Conservation (phyloP, 2,329 filamentous ascomycete species). For the Pseudopithomyces chartarum region DNA sequence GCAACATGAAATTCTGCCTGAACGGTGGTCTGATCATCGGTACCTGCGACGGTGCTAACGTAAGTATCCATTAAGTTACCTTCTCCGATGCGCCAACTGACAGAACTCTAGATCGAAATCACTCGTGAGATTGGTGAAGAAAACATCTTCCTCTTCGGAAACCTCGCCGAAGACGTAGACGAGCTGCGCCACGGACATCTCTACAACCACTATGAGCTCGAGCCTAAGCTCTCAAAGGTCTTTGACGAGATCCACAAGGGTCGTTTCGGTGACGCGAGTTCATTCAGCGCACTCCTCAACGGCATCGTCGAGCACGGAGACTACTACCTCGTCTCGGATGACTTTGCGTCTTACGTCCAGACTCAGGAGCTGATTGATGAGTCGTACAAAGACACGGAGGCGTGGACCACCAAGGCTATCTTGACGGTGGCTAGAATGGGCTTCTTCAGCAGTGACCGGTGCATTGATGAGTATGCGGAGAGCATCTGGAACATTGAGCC, state of each 20-base stretch:
- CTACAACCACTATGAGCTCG: conserved; percentile 79
- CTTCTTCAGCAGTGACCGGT: conserved; percentile 94
- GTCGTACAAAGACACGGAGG: conserved; percentile 88
- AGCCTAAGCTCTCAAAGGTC: conserved; percentile 76
- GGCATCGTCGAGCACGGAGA: conserved; percentile 92
- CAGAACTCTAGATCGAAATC: conserved; percentile 77
- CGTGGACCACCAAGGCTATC: conserved; percentile 91
- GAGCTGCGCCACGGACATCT: conserved; percentile 90
- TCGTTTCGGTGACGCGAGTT: conserved; percentile 76
- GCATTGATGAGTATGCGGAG: conserved; percentile 97
- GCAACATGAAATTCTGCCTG: conserved; percentile 99
- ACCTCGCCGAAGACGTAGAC: conserved; percentile 93
- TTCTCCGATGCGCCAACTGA: conserved; percentile 1
- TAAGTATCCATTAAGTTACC: conserved; percentile 58
- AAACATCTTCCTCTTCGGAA: conserved; percentile 99
- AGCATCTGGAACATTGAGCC: conserved; percentile 97
- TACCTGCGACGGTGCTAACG: conserved; percentile 96
- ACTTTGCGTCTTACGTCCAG: conserved; percentile 93
- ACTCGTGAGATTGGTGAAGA: conserved; percentile 94
- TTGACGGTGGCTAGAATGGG: conserved; percentile 90
- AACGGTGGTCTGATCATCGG: conserved; percentile 98
- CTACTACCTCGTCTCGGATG: conserved; percentile 96
- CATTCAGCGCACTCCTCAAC: conserved; percentile 82
- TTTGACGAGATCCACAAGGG: conserved; percentile 81
- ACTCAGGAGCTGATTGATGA: conserved; percentile 91